Evolutionary conservation across 2,329 filamentous ascomycete species (phyloP), one percentile per base, ranked within the genome.

Genomic region (Chrysoporthe puriensis): DNA sequence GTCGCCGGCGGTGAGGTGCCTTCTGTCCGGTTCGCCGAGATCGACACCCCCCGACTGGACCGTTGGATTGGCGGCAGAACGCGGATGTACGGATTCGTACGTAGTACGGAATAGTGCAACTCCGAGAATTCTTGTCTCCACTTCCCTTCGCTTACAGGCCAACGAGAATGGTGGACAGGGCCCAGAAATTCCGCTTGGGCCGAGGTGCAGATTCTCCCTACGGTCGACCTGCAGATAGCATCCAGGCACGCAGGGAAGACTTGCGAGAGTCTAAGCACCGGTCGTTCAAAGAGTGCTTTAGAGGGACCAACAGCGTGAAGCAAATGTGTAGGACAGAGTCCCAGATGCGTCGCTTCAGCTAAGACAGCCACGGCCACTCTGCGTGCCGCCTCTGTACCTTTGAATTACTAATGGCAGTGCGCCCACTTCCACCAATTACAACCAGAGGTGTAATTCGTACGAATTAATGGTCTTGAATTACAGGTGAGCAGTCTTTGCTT

Each of bases 81-180:
- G 50, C 50, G 50, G 50, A 54, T 54, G 21, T 54, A 54, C 50
- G 26, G 26, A 54, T 34, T 11, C 50, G 50, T 34, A 32, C 50
- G 26, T 13, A 54, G 9, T 52, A 52, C 48, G 7, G 21, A 26
- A 32, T 50, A 52, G 50, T 54, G 50, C 36, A 40, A 40, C 36
- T 40, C 36, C 36, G 9, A 40, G 36, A 5, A 40, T 40, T 40
- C 36, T 40, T 6, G 36, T 40, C 36, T 9, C 36, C 36, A 40
- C 36, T 7, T 9, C 32, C 26, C 21, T 32, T 54, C 26, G 7
- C 11, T 4, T 16, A 32, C 26, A 32, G 50, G 50, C 48, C 50
- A 54, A 54, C 50, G 50, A 54, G 50, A 54, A 16, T 16, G 21
- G 50, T 54, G 50, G 50, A 3, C 21, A 14, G 50, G 50, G 14